Base-by-base conservation (phyloP, 805 yeast genomes). In the Saccharomycopsis sp. region DNA sequence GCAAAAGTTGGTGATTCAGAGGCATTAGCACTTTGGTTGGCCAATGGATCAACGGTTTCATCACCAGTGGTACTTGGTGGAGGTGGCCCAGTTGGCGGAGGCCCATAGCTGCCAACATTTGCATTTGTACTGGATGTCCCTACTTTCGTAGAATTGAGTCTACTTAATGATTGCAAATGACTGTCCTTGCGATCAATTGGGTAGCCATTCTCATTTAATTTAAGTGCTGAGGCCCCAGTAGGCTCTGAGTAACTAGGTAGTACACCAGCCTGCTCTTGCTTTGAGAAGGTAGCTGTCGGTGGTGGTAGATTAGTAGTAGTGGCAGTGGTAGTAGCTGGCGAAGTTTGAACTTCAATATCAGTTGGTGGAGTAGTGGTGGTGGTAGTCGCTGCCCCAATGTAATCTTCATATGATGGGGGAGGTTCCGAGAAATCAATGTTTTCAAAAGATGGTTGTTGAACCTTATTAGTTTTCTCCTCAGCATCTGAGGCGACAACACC, bases 181-280 rank as follows among this genome's bases (percentile, higher is more conserved):
- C 28, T 33, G 29, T 40, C 41, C 26, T 43, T 39, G 4, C 31
- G 20, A 27, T 43, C 47, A 17, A 38, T 21, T 27, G 47, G 47
- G 17, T 28, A 43, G 13, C 47, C 47, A 26, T 38, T 7, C 24
- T n/a, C 3, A 36, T 43, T 39, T n/a, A 36, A 29, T 26, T 16
- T 11, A 27, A 2, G 9, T 22, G 11, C 40, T 26, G 39, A 41
- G 11, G 41, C 41, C 8, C 16, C 20, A 22, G 32, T n/a, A 13
- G 36, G 7, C 13, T 8, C 14, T n/a, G 41, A 14, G 23, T 11
- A 16, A 17, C 16, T 29, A 17, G 44, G 13, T 2, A 17, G 23
- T 11, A 44, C 39, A 40, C 19, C 44, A 20, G 41, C 43, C 29
- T 26, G 29, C 13, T 26, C 29, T 26, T 8, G 11, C 13, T 26